A percentile compares a stretch with the other conserved stretches of the same genome.
Evolutionary conservation across 345 rosid genomes (phyloP).

Genomic region (Schrenkiella parvula): DNA sequence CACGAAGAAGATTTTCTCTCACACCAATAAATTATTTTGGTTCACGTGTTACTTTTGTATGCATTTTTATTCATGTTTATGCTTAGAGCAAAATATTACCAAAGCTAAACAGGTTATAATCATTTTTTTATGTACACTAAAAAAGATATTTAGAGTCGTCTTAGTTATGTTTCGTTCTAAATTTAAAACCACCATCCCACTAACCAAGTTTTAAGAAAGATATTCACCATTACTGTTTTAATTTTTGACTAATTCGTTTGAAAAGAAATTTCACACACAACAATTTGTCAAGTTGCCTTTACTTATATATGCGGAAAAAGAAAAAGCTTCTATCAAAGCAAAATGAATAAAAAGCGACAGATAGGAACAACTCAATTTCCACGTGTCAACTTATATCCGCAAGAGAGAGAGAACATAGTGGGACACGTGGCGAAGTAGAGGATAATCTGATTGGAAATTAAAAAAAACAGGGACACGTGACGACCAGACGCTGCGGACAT

Average conservation of each 20-base stretch:
- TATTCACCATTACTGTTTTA: not conserved
- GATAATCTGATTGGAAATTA: not conserved
- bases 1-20: not conserved
- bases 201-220: not conserved
- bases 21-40: not conserved
- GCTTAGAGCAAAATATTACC: not conserved
- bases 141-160: no score
- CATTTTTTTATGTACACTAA: no score
- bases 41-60: not conserved
- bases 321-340: not conserved
- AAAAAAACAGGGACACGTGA: constrained; percentile 18
- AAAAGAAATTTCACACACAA: no score
- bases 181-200: not conserved
- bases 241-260: not conserved
- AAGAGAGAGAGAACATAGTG: not conserved
- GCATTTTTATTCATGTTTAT: not conserved
- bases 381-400: not conserved
- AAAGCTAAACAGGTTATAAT: no score
- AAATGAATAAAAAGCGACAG: constrained; percentile 6
- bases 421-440: constrained; percentile 1
- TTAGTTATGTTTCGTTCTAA: no score
- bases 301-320: not conserved
- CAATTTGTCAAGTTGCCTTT: not conserved
- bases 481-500: constrained; percentile 15
- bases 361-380: not conserved